Evolutionary conservation across 768 basidiomycete genomes (phyloP), one percentile per base, ranked within the genome.

Genomic region (Suillus fuscotomentosus): DNA sequence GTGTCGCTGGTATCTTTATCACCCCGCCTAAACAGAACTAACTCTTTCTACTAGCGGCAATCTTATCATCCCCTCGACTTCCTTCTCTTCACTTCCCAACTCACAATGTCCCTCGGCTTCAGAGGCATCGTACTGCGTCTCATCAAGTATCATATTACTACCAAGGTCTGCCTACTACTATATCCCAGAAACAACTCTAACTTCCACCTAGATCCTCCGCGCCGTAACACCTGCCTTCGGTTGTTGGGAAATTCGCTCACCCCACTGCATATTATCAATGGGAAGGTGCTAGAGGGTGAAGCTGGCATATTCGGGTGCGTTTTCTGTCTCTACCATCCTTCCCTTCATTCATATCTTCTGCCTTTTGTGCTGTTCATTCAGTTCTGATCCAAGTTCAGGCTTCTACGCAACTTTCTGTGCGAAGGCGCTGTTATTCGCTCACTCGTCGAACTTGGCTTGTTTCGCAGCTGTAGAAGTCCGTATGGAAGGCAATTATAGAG

Each of bases 401-500:
- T 98, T 3, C 74, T 96, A 60, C 81, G 87, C n/a, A 76, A 88
- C 34, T 69, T 97, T 67, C 84, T 87, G 65, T 87, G 86, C 71
- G 96, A 98, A 77, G 83, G 90, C 24, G 71, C 74, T 4, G 75
- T 87, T 9, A 83, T 96, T 66, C 70, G 76, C 5, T 82, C 86
- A 9, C 77, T 97, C 38, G 83, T 81, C 4, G 72, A 80, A 0
- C 77, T 92, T 22, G 91, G 90, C 7, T 77, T 97, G 24, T 79
- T 82, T 3, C 80, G 87, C 96, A 0, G 92, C 92, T 0, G 84
- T 91, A 4, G 95, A 97, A 72, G 94, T 95, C 0, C 84, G 88
- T 38, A 76, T 98, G 39, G 85, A 99, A 70, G 96, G 96, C 14
- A 95, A 97, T 69, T 98, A 96, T 71, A 81, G 96, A 22, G 86